Conservation (phyloP, 768 basidiomycete genomes). For the Amanita exitialis region DNA sequence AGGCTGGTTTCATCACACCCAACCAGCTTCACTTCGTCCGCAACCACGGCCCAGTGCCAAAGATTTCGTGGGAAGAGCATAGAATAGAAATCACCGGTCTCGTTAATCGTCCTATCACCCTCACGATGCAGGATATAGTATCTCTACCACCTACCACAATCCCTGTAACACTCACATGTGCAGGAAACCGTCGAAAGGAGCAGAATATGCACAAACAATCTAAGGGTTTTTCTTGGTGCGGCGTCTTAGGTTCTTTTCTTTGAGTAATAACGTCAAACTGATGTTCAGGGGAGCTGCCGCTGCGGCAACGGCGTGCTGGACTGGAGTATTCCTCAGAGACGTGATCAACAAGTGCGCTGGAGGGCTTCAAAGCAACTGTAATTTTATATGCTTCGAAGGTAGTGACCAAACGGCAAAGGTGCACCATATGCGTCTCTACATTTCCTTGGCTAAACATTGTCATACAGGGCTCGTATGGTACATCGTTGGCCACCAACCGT, state of each 20-base stretch:
- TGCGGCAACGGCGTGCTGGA: constrained; percentile 46
- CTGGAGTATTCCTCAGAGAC: constrained; percentile 48
- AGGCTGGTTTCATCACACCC: constrained; percentile 43
- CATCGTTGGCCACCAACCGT: neutral
- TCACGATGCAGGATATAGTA: constrained; percentile 17
- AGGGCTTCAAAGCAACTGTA: constrained; percentile 24
- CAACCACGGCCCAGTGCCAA: constrained; percentile 52
- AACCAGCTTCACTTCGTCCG: constrained; percentile 47
- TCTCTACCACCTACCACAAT: constrained; percentile 31
- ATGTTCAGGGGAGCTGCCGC: constrained; percentile 28
- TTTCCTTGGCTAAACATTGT: neutral
- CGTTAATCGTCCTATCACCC: constrained; percentile 3
- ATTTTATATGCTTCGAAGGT: constrained; percentile 53
- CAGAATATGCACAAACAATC: constrained; percentile 51
- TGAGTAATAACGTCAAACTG: neutral
- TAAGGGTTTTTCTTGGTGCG: constrained; percentile 41
- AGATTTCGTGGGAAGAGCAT: constrained; percentile 20
- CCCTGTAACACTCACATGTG: constrained; percentile 54
- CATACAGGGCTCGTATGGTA: neutral
- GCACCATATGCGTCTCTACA: neutral
- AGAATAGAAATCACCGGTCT: neutral
- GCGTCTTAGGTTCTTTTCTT: too few relatives aligned
- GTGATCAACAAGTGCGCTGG: constrained; percentile 32
- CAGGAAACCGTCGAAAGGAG: constrained; percentile 57
- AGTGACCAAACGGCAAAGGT: constrained; percentile 22